A percentile compares a stretch with the other conserved stretches of the same genome.
phyloP scores from a whole-genome alignment of 2,329 filamentous ascomycete genomes.

The Fusarium humuli region DNA sequence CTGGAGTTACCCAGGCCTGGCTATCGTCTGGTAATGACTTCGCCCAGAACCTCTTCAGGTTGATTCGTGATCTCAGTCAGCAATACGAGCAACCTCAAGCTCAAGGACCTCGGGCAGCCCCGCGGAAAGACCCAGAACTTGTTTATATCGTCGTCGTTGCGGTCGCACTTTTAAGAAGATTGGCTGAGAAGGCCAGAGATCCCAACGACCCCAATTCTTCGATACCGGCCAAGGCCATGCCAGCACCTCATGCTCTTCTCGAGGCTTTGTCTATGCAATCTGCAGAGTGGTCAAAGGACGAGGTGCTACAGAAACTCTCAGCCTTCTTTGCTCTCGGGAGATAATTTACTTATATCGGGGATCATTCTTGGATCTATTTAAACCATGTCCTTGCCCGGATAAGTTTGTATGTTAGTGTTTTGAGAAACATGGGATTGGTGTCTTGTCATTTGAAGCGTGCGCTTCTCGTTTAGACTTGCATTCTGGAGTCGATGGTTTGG shows the following conservation, averaged over 20 bases:
- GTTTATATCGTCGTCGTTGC: conserved; percentile 75
- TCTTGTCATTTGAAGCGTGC: conserved; percentile 45
- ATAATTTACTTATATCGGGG: conserved; percentile 53
- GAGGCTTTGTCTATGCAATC: conserved; percentile 74
- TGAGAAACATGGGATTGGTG: conserved; percentile 44
- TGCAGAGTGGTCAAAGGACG: conserved; percentile 70
- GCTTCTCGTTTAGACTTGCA: conserved; percentile 47
- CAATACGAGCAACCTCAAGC: conserved; percentile 66
- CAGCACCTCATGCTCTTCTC: conserved; percentile 74
- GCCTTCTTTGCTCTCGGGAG: conserved; percentile 62
- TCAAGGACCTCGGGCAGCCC: conserved; percentile 49
- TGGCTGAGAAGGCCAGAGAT: conserved; percentile 75
- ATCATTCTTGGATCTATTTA: conserved; percentile 33
- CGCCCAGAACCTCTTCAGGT: conserved; percentile 79
- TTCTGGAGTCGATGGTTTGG: conserved; percentile 47
- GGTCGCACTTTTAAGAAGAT: conserved; percentile 73
- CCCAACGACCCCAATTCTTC: conserved; percentile 61
- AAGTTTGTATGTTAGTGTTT: conserved; percentile 49
- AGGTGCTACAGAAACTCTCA: conserved; percentile 75
- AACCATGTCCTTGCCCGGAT: conserved; percentile 25
- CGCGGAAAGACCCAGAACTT: conserved; percentile 62
- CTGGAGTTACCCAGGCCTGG: conserved; percentile 80
- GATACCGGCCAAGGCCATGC: conserved; percentile 71
- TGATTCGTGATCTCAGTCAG: conserved; percentile 78
- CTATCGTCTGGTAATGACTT: conserved; percentile 86